phyloP scores from a whole-genome alignment of 2,329 filamentous ascomycete genomes.

The Neofusicoccum parvum region DNA sequence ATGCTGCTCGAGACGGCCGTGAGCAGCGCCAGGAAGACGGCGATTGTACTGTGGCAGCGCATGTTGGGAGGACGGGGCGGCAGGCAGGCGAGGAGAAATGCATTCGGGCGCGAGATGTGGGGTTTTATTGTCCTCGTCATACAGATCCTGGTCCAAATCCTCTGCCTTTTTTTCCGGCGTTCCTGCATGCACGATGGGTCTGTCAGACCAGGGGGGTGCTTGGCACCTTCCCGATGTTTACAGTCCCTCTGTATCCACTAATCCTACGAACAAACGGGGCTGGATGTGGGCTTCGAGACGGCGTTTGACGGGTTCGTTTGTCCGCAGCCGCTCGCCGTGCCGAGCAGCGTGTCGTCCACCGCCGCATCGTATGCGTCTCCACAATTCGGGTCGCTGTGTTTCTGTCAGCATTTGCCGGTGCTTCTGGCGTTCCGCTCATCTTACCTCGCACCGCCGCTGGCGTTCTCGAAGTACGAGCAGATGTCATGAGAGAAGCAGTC shows the following conservation, averaged over 20 bases:
- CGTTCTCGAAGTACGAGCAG: conserved; percentile 55
- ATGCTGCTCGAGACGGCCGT: neutral
- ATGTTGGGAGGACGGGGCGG: neutral
- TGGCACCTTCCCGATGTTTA: conserved; percentile 5
- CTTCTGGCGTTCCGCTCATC: neutral
- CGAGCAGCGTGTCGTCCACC: conserved; percentile 47
- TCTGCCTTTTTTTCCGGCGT: neutral
- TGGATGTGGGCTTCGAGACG: conserved; percentile 26
- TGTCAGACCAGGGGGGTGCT: neutral
- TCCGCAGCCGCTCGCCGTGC: conserved; percentile 34
- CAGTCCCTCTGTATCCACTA: neutral
- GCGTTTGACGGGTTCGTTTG: conserved; percentile 34
- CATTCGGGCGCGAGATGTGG: neutral
- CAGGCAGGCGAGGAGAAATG: too few relatives aligned
- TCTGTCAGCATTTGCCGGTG: neutral
- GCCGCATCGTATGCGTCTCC: conserved; percentile 49
- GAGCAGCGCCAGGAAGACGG: neutral
- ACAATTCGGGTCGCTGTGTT: conserved; percentile 50
- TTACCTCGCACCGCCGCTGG: conserved; percentile 50
- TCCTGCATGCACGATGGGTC: neutral
- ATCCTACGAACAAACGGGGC: conserved; percentile 7
- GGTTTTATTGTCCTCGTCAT: neutral
- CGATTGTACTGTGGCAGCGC: neutral
- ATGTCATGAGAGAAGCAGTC: conserved; percentile 56
- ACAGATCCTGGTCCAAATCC: neutral